A percentile compares a stretch with the other conserved stretches of the same genome.
Conservation (phyloP, 768 basidiomycete species). For the Phylloporus sp. region DNA sequence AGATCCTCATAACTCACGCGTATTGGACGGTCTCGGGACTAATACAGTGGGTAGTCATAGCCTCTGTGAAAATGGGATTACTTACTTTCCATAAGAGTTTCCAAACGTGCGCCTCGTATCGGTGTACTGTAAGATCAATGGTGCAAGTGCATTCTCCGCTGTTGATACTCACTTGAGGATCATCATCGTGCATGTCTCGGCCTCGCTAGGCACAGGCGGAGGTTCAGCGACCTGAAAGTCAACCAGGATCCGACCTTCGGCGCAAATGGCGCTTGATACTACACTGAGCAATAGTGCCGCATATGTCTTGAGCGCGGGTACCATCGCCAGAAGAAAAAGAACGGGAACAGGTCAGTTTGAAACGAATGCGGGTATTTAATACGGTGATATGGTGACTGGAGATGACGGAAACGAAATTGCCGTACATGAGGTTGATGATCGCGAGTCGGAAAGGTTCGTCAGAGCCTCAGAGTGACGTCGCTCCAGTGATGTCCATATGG, state of each 20-base stretch:
- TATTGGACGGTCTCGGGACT: constrained; percentile 66
- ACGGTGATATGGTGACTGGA: neutral
- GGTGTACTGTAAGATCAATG: neutral
- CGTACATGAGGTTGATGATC: neutral
- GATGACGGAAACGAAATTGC: neutral
- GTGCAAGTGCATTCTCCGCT: neutral
- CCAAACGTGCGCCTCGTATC: constrained; percentile 63
- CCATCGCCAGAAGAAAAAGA: constrained; percentile 20
- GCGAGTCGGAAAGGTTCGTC: neutral
- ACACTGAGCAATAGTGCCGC: constrained; percentile 8
- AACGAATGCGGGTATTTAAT: constrained; percentile 5
- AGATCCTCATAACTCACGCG: constrained; percentile 36
- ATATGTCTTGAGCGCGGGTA: constrained; percentile 10
- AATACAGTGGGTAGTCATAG: neutral
- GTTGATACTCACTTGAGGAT: constrained; percentile 51
- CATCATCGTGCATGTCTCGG: constrained; percentile 59
- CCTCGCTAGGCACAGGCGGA: constrained; percentile 58
- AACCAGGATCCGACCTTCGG: constrained; percentile 34
- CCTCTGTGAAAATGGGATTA: constrained; percentile 1
- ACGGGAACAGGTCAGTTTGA: neutral
- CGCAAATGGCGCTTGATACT: constrained; percentile 6
- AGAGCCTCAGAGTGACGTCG: too few relatives aligned
- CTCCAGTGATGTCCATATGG: too few relatives aligned
- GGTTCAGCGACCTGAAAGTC: constrained; percentile 75
- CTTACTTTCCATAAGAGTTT: constrained; percentile 64